Evolutionary conservation across 495 filamentous ascomycete genomes (phyloP), one percentile per base, ranked within the genome.

Genomic region (Haplographium delicatum): DNA sequence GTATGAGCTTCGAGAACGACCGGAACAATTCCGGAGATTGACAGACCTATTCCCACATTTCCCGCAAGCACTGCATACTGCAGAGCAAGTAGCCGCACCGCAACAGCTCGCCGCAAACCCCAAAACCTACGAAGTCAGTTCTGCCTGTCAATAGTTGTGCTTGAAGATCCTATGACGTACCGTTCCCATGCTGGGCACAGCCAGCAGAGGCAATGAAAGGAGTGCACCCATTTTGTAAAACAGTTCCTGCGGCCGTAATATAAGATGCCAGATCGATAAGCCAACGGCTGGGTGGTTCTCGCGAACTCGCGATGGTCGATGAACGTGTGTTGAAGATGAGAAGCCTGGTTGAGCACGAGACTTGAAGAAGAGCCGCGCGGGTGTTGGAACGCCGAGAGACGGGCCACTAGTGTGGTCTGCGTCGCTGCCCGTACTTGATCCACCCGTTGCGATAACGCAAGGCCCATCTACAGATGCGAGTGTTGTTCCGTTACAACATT

Each of bases 41-140:
- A 62, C 66, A 59, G 67, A 95, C 90, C 90, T 96, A 74, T 91
- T 96, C 44, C 89, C 84, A 67, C 94, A 97, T 65, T 95, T 96
- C 23, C 93, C 94, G 65, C 93, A 98, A 18, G 86, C 83, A 66
- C 87, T 91, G 68, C 88, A 97, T 20, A 96, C 85, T 47, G 89
- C 89, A 54, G 87, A 93, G 68, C 91, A 96, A 39, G 93, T 95
- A 33, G 91, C 90, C 18, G 91, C 91, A 59, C 91, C 91, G 63
- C 91, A 98, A 67, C 91, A 96, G 56, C 89, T 95, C 37, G 81
- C 84, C 41, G 70, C 84, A 56, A 88, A 82, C 11, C 84, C 85
- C 41, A 86, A 65, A 47, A 95, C 53, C 91, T 96, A 59, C 18
- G 44, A 58, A 27, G 57, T 72, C 42, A 70, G 62, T 41, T 27